Conservation (phyloP, 2,329 filamentous ascomycete genomes). For the Thermoascus crustaceus region DNA sequence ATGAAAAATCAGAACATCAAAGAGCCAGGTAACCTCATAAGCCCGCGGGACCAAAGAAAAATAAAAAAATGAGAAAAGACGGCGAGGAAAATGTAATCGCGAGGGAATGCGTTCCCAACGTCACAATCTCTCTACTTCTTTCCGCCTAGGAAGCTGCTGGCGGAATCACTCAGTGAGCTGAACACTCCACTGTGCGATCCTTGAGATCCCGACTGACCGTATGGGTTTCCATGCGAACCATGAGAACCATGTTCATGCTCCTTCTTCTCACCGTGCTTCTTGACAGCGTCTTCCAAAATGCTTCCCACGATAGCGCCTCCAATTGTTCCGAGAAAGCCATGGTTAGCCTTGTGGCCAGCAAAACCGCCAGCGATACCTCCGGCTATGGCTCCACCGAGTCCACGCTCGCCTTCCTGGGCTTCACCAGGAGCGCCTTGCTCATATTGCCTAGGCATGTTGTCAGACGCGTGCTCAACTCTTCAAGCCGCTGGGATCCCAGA, state of each 20-base stretch:
- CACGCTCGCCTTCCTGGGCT: conserved; percentile 39
- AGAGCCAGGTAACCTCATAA: too few relatives aligned
- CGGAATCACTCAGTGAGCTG: not conserved
- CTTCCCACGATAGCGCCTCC: conserved; percentile 41
- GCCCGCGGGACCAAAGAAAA: too few relatives aligned
- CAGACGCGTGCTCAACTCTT: conserved; percentile 6
- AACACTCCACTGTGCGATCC: not conserved
- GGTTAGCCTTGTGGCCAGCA: conserved; percentile 39
- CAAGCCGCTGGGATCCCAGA: not conserved
- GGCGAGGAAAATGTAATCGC: too few relatives aligned
- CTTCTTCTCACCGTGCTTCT: conserved; percentile 24
- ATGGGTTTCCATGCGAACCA: not conserved
- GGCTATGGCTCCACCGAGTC: conserved; percentile 39
- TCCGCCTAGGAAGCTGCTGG: conserved; percentile 26
- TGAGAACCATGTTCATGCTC: conserved; percentile 10
- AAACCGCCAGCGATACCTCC: conserved; percentile 40
- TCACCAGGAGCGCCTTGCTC: conserved; percentile 26
- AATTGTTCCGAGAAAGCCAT: conserved; percentile 41
- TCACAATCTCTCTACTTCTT: conserved; percentile 22
- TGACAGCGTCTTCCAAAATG: conserved; percentile 37
- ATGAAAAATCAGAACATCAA: too few relatives aligned
- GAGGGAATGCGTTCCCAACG: not conserved
- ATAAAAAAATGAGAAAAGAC: too few relatives aligned
- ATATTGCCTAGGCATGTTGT: conserved; percentile 15
- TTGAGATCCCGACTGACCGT: too few relatives aligned